Base-by-base conservation (phyloP, 73 alveolate species). In the Paramecium pentaurelia region DNA sequence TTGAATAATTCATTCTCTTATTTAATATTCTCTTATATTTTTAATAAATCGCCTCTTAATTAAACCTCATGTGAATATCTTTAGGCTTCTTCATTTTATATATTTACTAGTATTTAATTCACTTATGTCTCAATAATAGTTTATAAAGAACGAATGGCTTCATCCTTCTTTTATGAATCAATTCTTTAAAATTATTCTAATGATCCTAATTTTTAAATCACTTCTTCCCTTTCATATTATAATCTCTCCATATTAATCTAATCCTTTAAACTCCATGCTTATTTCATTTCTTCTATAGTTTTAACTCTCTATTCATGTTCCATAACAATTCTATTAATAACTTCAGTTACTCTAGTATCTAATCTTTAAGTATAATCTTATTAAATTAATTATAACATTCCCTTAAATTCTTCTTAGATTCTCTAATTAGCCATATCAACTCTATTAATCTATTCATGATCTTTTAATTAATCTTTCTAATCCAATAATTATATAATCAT, bases 301-400 rank as follows among this genome's bases (percentile, higher is more conserved):
- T 87, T 87, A 6, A 64, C 86, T 38, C 93, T 87, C 44, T 59
- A 47, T 28, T 87, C 93, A 27, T 77, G 84, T 40, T 87, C 93
- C 86, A 64, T 38, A 22, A 64, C 84, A 18, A 87, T 34, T 37
- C 86, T 87, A 64, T 87, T 64, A 9, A 77, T 34, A 9, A 87
- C 86, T 64, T 87, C 75, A 18, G 88, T 87, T 44, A 87, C 51
- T 25, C 70, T 37, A n/a, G 84, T 60, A 18, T 87, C 93, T 32
- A 64, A 64, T 77, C 84, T 87, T 32, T 64, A 71, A 42, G 44
- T 42, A n/a, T 64, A 64, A 44, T 87, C 93, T 42, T 73, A 34
- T 68, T 87, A 64, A 25, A 87, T 87, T n/a, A 51, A 22, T 68
- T 60, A 32, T 60, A 87, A 9, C 88, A 64, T 34, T 42, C 47